A percentile compares a stretch with the other conserved stretches of the same genome.
phyloP scores from a whole-genome alignment of 2,329 filamentous ascomycete genomes.

The Cladosporium austrohemisphaericum region DNA sequence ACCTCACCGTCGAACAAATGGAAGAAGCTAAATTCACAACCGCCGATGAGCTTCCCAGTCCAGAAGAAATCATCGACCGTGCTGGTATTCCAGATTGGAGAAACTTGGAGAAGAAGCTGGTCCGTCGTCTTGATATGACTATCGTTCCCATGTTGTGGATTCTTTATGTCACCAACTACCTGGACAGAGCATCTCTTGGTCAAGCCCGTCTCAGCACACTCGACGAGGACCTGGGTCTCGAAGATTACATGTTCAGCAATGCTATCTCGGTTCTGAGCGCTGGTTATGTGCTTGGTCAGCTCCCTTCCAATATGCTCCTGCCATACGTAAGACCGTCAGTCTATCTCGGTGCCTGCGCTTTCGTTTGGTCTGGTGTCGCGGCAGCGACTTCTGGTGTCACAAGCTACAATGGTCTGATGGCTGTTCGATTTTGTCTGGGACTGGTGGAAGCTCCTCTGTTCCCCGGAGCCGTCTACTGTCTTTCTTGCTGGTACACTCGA shows the following conservation, averaged over 20 bases:
- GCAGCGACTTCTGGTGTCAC: conserved; percentile 32
- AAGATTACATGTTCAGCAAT: conserved; percentile 39
- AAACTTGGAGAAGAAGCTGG: conserved; percentile 50
- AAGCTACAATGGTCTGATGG: conserved; percentile 30
- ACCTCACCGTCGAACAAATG: neutral
- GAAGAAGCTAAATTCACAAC: conserved; percentile 5
- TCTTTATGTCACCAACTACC: conserved; percentile 20
- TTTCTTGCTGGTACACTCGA: conserved; percentile 50
- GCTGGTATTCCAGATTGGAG: conserved; percentile 1
- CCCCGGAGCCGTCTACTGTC: conserved; percentile 46
- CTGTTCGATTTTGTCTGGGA: conserved; percentile 38
- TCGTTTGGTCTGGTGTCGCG: conserved; percentile 34
- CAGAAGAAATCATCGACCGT: conserved; percentile 7
- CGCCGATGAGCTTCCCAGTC: conserved; percentile 7
- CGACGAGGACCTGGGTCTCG: neutral
- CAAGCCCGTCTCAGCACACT: conserved; percentile 18
- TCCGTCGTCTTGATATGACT: conserved; percentile 67
- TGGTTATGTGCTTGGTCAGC: conserved; percentile 34
- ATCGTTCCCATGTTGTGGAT: conserved; percentile 65
- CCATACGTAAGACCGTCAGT: conserved; percentile 31
- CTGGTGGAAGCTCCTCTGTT: conserved; percentile 46
- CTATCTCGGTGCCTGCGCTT: conserved; percentile 32
- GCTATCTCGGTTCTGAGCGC: conserved; percentile 44
- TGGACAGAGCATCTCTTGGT: conserved; percentile 15
- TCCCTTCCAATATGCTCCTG: conserved; percentile 37